Evolutionary conservation across 352 stramenopile species (phyloP).

Genomic region (Globisporangium echinulatum): DNA sequence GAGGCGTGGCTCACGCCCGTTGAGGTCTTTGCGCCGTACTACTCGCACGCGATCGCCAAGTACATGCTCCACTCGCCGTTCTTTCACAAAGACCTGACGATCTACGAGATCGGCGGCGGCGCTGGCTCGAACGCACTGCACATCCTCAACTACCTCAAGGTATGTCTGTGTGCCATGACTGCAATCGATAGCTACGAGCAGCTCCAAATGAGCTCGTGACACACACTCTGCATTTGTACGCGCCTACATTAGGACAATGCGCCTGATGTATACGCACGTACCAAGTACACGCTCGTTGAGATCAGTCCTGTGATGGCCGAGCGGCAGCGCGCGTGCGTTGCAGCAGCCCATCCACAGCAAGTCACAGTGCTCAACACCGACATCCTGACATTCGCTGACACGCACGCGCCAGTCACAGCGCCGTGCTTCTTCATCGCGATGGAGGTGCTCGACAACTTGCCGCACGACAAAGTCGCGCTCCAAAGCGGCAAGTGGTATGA

Average conservation of each 20-base stretch:
- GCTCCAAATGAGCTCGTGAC: background rate
- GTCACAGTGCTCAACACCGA: conserved; percentile 76
- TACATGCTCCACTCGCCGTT: conserved; percentile 84
- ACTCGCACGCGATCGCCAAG: conserved; percentile 81
- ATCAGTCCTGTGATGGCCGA: conserved; percentile 86
- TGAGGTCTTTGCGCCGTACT: conserved; percentile 85
- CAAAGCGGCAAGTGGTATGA: conserved; percentile 75
- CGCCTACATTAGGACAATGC: conserved; percentile 25
- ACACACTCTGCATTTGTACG: background rate
- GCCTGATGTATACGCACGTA: conserved; percentile 71
- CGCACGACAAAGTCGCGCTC: conserved; percentile 86
- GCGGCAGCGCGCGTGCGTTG: conserved; percentile 60
- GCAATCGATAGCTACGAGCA: background rate
- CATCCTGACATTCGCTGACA: conserved; percentile 67
- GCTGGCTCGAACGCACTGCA: conserved; percentile 86
- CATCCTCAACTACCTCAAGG: conserved; percentile 84
- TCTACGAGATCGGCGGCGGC: conserved; percentile 86
- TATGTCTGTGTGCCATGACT: conserved; percentile 1
- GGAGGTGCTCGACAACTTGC: conserved; percentile 89
- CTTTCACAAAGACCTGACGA: conserved; percentile 40
- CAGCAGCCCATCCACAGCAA: conserved; percentile 44
- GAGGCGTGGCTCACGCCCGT: conserved; percentile 89
- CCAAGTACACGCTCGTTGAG: conserved; percentile 87
- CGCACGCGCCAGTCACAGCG: conserved; percentile 37
- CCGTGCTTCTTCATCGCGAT: conserved; percentile 81